Evolutionary conservation across 2,329 filamentous ascomycete genomes (phyloP).

Genomic region (Arthrobotrys conoides): DNA sequence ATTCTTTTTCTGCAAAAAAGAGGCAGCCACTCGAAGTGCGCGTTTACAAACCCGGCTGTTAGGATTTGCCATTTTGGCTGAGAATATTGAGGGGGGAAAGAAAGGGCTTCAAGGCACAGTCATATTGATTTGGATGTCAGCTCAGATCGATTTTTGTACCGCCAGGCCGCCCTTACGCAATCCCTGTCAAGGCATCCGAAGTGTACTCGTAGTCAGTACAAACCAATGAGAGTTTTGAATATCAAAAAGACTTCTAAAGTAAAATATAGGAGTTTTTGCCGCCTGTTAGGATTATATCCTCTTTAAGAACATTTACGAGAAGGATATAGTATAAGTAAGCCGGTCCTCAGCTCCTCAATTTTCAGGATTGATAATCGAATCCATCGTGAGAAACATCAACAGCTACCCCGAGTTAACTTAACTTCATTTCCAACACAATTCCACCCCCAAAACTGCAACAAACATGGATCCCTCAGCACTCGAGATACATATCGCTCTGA

Average conservation of each 20-base stretch:
- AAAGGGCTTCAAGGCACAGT: slow-evolving; percentile 1
- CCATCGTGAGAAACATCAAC: background rate
- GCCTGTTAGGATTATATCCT: slow-evolving; percentile 4
- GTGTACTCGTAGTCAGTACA: slow-evolving; percentile 4
- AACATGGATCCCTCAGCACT: slow-evolving; percentile 51
- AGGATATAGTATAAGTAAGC: slow-evolving; percentile 18
- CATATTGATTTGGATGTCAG: background rate
- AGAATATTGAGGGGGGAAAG: background rate
- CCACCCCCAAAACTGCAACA: slow-evolving; percentile 28
- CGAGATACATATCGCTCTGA: slow-evolving; percentile 53
- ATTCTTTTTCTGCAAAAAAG: slow-evolving; percentile 13
- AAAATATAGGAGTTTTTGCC: background rate
- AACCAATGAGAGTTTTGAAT: background rate
- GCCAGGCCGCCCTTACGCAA: slow-evolving; percentile 54
- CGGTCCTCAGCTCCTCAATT: background rate
- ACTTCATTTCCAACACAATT: slow-evolving; percentile 33
- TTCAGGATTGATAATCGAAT: background rate
- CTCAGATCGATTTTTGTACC: too few species aligned
- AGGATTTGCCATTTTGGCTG: slow-evolving; percentile 46
- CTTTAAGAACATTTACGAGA: background rate
- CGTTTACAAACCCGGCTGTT: slow-evolving; percentile 4
- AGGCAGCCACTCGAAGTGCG: slow-evolving; percentile 45
- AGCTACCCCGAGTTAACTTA: background rate
- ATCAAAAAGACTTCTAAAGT: background rate
- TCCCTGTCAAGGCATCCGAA: slow-evolving; percentile 43